Conservation (phyloP, 495 filamentous ascomycete species). For the Penicillium ochrochloron region DNA sequence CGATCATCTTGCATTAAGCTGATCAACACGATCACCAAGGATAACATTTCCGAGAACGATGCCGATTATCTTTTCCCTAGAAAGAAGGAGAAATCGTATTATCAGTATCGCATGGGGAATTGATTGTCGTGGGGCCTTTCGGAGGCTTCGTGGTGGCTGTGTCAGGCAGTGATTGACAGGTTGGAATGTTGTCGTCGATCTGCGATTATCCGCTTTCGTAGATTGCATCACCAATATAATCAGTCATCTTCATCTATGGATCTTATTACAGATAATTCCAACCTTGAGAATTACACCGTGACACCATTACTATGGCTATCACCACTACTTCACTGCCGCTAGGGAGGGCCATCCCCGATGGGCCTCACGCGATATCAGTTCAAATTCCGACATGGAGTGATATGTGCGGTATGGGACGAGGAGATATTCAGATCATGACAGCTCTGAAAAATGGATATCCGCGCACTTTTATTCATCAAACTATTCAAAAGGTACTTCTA, state of each 20-base stretch:
- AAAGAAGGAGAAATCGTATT: not conserved
- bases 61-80: not conserved
- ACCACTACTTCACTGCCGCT: not conserved
- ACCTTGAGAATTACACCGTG: not conserved
- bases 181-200: slow-evolving; percentile 4
- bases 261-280: not conserved
- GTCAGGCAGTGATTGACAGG: slow-evolving; percentile 3
- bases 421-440: slow-evolving; percentile 1
- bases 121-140: not conserved
- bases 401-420: slow-evolving; percentile 2
- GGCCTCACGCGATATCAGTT: slow-evolving; percentile 8
- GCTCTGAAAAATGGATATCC: slow-evolving; percentile 24
- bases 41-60: not conserved
- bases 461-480: slow-evolving; percentile 19
- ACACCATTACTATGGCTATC: not conserved
- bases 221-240: not conserved
- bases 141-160: not conserved
- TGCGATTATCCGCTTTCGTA: slow-evolving; percentile 1
- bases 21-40: not conserved
- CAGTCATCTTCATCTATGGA: not conserved
- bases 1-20: not conserved
- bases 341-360: not conserved
- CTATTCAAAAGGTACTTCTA: slow-evolving; percentile 9
- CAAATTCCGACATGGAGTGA: slow-evolving; percentile 7
- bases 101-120: not conserved